phyloP scores from a whole-genome alignment of 2,329 filamentous ascomycete genomes.

The Laburnicola sp. region DNA sequence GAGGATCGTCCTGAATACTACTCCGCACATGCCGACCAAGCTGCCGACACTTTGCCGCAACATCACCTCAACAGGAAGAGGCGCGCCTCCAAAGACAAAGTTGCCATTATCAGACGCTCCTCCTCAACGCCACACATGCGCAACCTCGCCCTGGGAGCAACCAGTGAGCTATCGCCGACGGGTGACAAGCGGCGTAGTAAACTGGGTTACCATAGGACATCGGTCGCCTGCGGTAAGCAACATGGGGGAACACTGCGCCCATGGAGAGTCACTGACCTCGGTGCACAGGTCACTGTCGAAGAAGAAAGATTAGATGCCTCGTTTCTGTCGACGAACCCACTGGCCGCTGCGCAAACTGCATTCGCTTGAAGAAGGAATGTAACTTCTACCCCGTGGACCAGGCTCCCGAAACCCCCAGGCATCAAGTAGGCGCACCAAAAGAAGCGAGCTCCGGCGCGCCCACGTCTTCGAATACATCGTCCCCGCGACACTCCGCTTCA shows the following conservation, averaged over 20 bases:
- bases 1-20: conserved; percentile 26
- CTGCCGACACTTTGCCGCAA: conserved; percentile 22
- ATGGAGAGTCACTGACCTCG: conserved; percentile 20
- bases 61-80: conserved; percentile 40
- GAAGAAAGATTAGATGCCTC: conserved; percentile 91
- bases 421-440: conserved; percentile 48
- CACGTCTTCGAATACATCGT: conserved; percentile 54
- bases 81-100: conserved; percentile 46
- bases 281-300: conserved; percentile 77
- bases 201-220: conserved; percentile 91
- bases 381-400: conserved; percentile 90
- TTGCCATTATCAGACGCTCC: conserved; percentile 48
- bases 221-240: conserved; percentile 89
- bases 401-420: conserved; percentile 56
- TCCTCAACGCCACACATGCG: conserved; percentile 55
- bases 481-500: conserved; percentile 45
- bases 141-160: conserved; percentile 42
- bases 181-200: conserved; percentile 81
- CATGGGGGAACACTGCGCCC: neutral
- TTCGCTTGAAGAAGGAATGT: conserved; percentile 91
- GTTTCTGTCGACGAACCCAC: conserved; percentile 71
- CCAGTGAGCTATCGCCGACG: conserved; percentile 50
- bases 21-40: conserved; percentile 24
- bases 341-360: conserved; percentile 87
- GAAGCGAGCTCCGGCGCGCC: conserved; percentile 48